Base-by-base conservation (phyloP, 345 rosid genomes). In the Arabis hirsuta region DNA sequence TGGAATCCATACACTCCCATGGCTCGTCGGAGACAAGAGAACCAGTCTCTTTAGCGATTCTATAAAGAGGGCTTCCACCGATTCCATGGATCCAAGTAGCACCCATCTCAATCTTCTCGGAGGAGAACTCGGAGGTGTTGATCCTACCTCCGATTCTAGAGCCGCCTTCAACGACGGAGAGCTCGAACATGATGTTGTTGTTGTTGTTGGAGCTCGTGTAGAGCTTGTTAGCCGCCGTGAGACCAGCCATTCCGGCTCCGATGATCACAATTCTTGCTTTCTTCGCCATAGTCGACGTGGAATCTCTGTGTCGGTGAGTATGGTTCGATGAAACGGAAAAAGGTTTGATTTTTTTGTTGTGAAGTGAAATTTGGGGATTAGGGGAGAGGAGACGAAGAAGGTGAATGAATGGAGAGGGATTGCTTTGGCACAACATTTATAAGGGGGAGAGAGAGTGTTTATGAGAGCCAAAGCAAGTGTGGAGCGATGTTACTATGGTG, bases 71-170 rank as follows among this genome's bases (percentile, higher is more conserved):
- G 76, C 97, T 95, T 53, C 99, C 97, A 10, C 86, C 96, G 71
- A 95, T 91, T 9, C 99, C 99, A 71, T 95, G 99, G 84, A 95
- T 95, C 96, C 96, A 95, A 19, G 99, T 91, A 29, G 99, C 99
- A 6, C 99, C 99, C 91, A 91, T 88, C 89, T 95, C 99, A 16
- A 95, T 91, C 72, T 88, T 78, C 81, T 91, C 91, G 20, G 91
- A 89, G 24, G 96, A 82, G 62, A 95, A 91, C 84, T 89, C 91
- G 0, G 96, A 84, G 62, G 96, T 87, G 73, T 88, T 89, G 73
- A 95, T 95, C 65, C 99, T 84, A 26, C 99, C 97, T 12, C 97
- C 99, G 68, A 91, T 91, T 75, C 99, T 83, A 4, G 84, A 14
- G 12, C 99, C 97, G 2, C 93, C 99, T 71, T 95, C 99, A 0